Evolutionary conservation across 2,329 filamentous ascomycete genomes (phyloP).

Genomic region (Claviceps sp.): DNA sequence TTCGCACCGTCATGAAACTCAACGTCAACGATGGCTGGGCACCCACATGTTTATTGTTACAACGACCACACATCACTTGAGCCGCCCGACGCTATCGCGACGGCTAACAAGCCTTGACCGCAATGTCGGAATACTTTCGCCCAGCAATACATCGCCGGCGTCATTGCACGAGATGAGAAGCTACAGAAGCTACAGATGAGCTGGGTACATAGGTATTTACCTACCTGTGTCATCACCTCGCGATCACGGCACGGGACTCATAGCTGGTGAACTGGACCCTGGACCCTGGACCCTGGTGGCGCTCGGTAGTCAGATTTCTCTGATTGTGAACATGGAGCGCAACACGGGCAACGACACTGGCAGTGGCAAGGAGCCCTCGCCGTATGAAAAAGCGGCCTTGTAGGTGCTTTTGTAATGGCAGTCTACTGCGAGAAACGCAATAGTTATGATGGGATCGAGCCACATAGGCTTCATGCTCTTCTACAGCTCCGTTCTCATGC

Average conservation of each 20-base stretch:
- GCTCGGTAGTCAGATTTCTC: conserved; percentile 15
- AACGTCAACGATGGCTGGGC: too few relatives aligned
- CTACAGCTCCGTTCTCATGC: too few relatives aligned
- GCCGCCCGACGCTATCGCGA: too few relatives aligned
- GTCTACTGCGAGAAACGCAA: neutral
- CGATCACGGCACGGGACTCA: conserved; percentile 49
- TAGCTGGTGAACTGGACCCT: conserved; percentile 9
- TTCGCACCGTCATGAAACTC: too few relatives aligned
- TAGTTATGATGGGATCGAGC: neutral
- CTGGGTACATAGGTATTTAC: too few relatives aligned
- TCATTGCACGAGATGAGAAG: too few relatives aligned
- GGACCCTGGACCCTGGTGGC: conserved; percentile 8
- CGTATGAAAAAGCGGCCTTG: neutral
- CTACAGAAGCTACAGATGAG: too few relatives aligned
- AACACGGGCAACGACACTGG: conserved; percentile 4
- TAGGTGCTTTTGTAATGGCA: neutral
- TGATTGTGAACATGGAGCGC: conserved; percentile 9
- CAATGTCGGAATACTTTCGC: too few relatives aligned
- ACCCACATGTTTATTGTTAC: too few relatives aligned
- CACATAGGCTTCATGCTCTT: neutral
- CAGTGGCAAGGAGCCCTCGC: neutral
- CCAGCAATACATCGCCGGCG: too few relatives aligned
- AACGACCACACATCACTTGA: too few relatives aligned
- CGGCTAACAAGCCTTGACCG: too few relatives aligned
- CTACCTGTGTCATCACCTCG: conserved; percentile 29